Base-by-base conservation (phyloP, 1,139 yeast genomes). In the Hyphopichia pseudoburtonii region DNA sequence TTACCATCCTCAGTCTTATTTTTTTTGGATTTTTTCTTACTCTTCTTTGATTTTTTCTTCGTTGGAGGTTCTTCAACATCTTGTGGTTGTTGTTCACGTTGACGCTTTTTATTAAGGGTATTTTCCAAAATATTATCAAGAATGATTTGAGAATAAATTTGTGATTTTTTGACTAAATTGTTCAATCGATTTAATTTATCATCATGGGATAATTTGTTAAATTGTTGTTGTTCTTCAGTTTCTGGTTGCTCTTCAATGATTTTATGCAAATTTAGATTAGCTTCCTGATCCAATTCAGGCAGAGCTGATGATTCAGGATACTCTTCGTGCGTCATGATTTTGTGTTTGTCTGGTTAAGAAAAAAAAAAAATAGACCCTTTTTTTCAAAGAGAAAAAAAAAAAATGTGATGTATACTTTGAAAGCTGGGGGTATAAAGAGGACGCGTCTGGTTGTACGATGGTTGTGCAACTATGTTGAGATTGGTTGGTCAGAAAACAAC, bases 111-210 rank as follows among this genome's bases (percentile, higher is more conserved):
- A 38, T 52, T 51, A 42, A 70, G 44, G 21, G 73, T 61, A 36
- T 73, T 65, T 43, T 76, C 80, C 35, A 81, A 55, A 36, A 89
- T 70, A 21, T 89, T 82, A 38, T 87, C 90, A 3, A 94, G 81
- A 38, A 90, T 82, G 47, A 89, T 87, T 42, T 81, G 76, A 1
- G 96, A 85, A 59, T 86, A 90, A 3, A 88, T 75, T 54, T 87
- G 89, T 15, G 96, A 86, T 54, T 85, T 83, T 51, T 85, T 84
- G 16, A 90, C 88, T 48, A 90, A 68, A 34, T 78, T 81, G 47
- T 85, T 76, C 35, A 90, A 64, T 40, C 87, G 70, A 38, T 76
- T 73, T 33, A 87, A 62, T 51, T 86, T 85, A 18, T 47, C 52
- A 28, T 64, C 62, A 33, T 48, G 54, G 3, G 75, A 62, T 12